These are phyloP conservation scores for Gossypium schwendimanii DNA, from an alignment of 441 rosid genomes.

Conservation along the genomic window DNA sequence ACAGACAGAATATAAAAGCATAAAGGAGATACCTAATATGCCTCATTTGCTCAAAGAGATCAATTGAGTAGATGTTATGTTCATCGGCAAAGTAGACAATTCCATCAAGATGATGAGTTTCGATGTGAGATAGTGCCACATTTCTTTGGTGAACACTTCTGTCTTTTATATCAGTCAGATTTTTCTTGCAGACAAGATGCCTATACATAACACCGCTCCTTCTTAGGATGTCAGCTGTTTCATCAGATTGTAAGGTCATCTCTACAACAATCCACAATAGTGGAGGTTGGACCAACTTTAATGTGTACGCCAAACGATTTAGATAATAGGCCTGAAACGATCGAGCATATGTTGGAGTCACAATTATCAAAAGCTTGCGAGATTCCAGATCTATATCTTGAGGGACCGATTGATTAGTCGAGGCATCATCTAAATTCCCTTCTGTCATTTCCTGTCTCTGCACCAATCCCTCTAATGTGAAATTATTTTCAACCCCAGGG, in stretches of 20 bases:
- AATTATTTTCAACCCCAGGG: constrained; percentile 11
- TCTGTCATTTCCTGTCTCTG: constrained; percentile 18
- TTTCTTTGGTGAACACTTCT: constrained; percentile 47
- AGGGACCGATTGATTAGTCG: constrained; percentile 16
- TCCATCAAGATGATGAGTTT: constrained; percentile 53
- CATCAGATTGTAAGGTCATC: constrained; percentile 46
- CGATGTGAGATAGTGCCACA: constrained; percentile 54
- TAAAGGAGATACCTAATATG: constrained; percentile 37
- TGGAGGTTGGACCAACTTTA: constrained; percentile 45
- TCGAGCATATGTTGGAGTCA: constrained; percentile 40
- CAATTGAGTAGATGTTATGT: constrained; percentile 29
- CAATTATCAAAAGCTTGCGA: constrained; percentile 48
- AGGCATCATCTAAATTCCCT: neutral
- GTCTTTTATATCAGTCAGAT: constrained; percentile 41
- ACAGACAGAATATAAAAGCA: neutral
- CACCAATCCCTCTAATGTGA: constrained; percentile 19
- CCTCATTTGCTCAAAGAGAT: constrained; percentile 56
- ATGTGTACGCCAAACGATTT: constrained; percentile 40
- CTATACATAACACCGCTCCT: constrained; percentile 50
- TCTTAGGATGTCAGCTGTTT: constrained; percentile 48
- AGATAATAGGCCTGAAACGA: constrained; percentile 42
- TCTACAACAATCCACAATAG: constrained; percentile 68
- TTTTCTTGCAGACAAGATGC: constrained; percentile 53
- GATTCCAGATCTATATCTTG: constrained; percentile 20
- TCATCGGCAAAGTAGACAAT: constrained; percentile 53